Conservation (phyloP, 2,329 filamentous ascomycete species). For the Pestalotiopsis sp. region DNA sequence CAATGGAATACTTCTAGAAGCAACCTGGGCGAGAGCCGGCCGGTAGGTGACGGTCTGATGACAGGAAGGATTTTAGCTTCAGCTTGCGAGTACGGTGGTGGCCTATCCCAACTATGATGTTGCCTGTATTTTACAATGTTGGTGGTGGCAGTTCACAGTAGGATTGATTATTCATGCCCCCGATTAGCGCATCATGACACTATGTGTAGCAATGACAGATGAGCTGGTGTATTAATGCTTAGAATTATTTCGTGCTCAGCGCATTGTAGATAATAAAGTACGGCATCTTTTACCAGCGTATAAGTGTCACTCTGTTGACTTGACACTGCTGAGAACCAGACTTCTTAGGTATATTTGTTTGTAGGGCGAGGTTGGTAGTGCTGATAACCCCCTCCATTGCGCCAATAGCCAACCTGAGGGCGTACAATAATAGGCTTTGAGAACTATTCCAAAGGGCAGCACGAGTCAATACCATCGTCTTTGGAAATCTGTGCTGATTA, state of each 20-base stretch:
- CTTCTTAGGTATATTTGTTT: too few species aligned
- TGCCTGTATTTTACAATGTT: too few species aligned
- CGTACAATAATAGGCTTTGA: background rate
- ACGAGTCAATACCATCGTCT: background rate
- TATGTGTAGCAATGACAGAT: background rate
- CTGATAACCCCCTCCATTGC: background rate
- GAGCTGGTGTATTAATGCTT: background rate
- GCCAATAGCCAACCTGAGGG: background rate
- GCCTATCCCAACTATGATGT: too few species aligned
- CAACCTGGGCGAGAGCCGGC: too few species aligned
- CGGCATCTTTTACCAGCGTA: background rate
- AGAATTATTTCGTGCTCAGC: background rate
- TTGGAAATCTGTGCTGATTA: background rate
- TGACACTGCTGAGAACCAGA: too few species aligned
- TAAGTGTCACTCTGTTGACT: too few species aligned
- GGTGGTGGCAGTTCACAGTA: too few species aligned
- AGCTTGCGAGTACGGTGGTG: too few species aligned
- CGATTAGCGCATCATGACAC: background rate
- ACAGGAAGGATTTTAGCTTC: too few species aligned
- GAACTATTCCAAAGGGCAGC: background rate
- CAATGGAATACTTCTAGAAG: constrained; percentile 1
- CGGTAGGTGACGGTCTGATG: too few species aligned
- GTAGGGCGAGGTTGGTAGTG: background rate
- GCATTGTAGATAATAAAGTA: background rate
- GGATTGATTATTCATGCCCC: background rate